These are phyloP conservation scores for Beverwykella pulmonaria DNA, from an alignment of 495 filamentous ascomycete species.

Conservation along the genomic window DNA sequence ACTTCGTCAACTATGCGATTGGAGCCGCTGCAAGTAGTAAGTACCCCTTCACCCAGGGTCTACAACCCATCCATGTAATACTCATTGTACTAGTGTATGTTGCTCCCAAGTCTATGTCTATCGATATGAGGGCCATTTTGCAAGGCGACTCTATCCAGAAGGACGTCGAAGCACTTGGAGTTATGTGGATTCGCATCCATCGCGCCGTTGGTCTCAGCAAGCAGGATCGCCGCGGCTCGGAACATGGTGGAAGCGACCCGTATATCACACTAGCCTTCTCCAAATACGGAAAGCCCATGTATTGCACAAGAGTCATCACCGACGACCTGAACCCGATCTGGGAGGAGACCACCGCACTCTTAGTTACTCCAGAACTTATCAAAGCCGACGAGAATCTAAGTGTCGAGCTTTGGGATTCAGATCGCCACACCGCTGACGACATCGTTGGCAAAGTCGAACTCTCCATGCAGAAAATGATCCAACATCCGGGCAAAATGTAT, in stretches of 20 bases:
- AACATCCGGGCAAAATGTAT: constrained; percentile 90
- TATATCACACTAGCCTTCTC: constrained; percentile 78
- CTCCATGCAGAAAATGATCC: constrained; percentile 89
- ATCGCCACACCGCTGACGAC: constrained; percentile 85
- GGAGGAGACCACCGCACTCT: constrained; percentile 83
- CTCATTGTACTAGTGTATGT: constrained; percentile 66
- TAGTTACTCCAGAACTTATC: constrained; percentile 84
- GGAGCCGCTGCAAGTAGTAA: constrained; percentile 71
- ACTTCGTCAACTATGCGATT: constrained; percentile 97
- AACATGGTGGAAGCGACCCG: constrained; percentile 90
- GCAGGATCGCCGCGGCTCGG: constrained; percentile 80
- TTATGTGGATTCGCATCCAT: constrained; percentile 90
- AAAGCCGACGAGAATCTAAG: constrained; percentile 90
- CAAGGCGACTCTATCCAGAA: constrained; percentile 89
- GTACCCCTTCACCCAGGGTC: not conserved
- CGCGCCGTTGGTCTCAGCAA: constrained; percentile 84
- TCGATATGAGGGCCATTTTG: constrained; percentile 87
- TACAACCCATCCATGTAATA: not conserved
- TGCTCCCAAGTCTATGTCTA: constrained; percentile 91
- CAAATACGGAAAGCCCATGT: constrained; percentile 97
- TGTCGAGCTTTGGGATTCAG: constrained; percentile 94
- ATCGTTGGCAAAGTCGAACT: constrained; percentile 93
- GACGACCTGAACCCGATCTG: constrained; percentile 94
- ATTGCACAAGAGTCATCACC: constrained; percentile 91
- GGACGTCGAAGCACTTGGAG: constrained; percentile 78